A percentile compares a stretch with the other conserved stretches of the same genome.
Evolutionary conservation across 192 early-diverging fungal genomes (phyloP).

Genomic region (Obelidium mucronatum): DNA sequence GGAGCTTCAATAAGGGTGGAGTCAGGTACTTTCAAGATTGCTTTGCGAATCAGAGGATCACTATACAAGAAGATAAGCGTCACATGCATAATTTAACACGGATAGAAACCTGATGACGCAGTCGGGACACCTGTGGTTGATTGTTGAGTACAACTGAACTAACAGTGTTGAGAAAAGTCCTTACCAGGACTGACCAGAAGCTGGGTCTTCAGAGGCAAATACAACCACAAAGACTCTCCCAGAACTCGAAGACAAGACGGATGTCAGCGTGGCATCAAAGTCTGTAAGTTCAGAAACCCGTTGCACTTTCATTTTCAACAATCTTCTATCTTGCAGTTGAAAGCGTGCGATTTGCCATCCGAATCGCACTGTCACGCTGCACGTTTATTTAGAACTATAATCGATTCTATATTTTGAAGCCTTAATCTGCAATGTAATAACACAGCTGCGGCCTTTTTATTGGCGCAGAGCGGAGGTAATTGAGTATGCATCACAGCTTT

Average conservation of each 20-base stretch:
- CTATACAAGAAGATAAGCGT: conserved; percentile 11
- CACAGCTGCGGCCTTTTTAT: no score
- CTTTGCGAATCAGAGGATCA: conserved; percentile 25
- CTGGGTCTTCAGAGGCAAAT: conserved; percentile 15
- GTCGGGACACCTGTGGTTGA: conserved; percentile 22
- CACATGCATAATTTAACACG: no score
- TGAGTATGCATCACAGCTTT: no score
- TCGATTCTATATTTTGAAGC: no score
- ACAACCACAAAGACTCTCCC: conserved; percentile 29
- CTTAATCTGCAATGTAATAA: no score
- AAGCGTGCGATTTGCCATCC: no score
- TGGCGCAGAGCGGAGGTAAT: no score
- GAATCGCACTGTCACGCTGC: no score
- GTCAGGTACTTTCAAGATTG: background rate
- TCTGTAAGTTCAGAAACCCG: background rate
- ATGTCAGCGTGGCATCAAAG: conserved; percentile 15
- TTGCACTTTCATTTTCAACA: conserved; percentile 3
- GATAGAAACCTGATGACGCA: conserved; percentile 7
- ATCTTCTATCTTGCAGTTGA: no score
- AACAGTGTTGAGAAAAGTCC: background rate
- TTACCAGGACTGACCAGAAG: conserved; percentile 28
- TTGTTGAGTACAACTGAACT: background rate
- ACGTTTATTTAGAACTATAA: no score
- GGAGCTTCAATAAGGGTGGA: conserved; percentile 22
- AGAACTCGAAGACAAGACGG: background rate